Percentiles rank a stretch among this genome's conserved stretches.
Conservation (phyloP, 1,284 basidiomycete genomes). For the Kwoniella shivajii region DNA sequence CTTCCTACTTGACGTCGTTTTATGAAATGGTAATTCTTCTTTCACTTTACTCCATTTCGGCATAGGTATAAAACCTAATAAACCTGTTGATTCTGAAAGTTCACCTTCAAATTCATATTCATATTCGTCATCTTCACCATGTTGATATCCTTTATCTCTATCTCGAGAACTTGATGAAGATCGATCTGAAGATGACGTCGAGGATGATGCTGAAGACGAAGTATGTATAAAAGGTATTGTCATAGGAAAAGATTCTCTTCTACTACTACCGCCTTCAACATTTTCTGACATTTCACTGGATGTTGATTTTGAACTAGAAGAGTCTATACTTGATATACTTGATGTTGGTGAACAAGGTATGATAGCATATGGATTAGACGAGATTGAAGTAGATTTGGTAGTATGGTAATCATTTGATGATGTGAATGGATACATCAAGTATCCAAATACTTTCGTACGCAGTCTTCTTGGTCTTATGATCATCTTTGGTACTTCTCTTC, state of each 20-base stretch:
- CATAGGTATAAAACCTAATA: constrained; percentile 3
- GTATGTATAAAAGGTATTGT: constrained; percentile 1
- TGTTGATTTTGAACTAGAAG: background rate
- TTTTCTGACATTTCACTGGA: background rate
- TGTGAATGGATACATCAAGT: background rate
- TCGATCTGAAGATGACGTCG: background rate
- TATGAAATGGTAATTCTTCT: background rate
- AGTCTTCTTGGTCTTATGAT: constrained; percentile 2
- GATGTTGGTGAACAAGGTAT: constrained; percentile 10
- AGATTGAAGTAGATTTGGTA: background rate
- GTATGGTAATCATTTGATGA: background rate
- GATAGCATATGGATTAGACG: background rate
- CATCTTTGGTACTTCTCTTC: background rate
- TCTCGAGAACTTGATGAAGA: background rate
- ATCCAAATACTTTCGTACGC: constrained; percentile 1
- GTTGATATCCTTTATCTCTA: background rate
- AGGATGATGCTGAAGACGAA: background rate
- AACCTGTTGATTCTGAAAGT: background rate
- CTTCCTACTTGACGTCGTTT: background rate
- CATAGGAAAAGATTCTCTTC: background rate
- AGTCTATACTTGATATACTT: constrained; percentile 2
- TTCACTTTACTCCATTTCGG: background rate
- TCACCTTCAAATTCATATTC: background rate
- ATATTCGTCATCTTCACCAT: background rate
- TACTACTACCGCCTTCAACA: background rate